These are phyloP conservation scores for Aspergillus intermedius DNA, from an alignment of 2,329 filamentous ascomycete genomes.

Conservation along the genomic window DNA sequence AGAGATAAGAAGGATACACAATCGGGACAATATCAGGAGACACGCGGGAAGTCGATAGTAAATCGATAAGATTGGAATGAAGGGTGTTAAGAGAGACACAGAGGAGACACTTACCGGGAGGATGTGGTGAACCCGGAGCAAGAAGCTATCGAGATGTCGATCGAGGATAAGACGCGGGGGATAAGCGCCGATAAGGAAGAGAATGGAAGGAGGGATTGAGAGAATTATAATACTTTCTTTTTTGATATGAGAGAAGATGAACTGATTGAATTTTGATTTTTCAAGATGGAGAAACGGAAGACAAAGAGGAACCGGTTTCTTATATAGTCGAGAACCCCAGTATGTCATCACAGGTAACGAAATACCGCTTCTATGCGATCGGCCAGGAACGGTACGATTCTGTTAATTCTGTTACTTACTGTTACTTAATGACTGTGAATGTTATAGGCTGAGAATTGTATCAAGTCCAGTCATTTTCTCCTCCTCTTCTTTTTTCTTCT, in stretches of 20 bases:
- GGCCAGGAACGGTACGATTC: conserved; percentile 14
- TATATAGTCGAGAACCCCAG: conserved; percentile 4
- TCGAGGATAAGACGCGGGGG: neutral
- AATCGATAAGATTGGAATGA: conserved; percentile 1
- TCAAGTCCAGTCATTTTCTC: neutral
- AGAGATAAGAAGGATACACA: conserved; percentile 8
- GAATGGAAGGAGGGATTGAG: neutral
- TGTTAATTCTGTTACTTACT: neutral
- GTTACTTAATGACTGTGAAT: neutral
- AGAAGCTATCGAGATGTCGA: neutral
- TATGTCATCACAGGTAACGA: neutral
- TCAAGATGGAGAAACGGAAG: neutral
- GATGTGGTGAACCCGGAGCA: neutral
- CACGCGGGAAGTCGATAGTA: too few species aligned
- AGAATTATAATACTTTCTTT: neutral
- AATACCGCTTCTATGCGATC: conserved; percentile 20
- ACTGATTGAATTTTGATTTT: too few species aligned
- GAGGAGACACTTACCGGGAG: neutral
- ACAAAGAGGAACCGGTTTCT: neutral
- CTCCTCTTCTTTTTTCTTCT: neutral
- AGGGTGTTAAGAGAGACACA: conserved; percentile 1
- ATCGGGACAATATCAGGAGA: neutral
- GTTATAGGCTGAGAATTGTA: neutral
- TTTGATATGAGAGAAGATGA: neutral
- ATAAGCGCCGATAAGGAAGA: conserved; percentile 4